These are phyloP conservation scores for Geosiphon pyriformis DNA, from an alignment of 192 early-diverging fungal genomes.

Conservation along the genomic window DNA sequence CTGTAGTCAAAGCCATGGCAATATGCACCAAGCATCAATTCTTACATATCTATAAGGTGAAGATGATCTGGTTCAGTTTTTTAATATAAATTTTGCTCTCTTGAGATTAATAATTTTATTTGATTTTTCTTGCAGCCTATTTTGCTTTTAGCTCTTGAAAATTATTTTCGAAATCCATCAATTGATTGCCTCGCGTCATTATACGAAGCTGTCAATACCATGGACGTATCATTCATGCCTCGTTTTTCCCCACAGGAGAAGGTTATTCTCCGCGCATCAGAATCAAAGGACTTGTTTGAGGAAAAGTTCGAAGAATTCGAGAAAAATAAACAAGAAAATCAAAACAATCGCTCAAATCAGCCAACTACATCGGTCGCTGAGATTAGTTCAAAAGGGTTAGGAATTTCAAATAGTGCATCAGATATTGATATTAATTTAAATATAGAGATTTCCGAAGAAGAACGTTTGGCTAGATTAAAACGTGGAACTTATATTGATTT, in stretches of 20 bases:
- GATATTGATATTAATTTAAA: background rate
- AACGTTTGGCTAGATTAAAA: conserved; percentile 25
- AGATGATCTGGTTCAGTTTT: no score
- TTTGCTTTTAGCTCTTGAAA: conserved; percentile 83
- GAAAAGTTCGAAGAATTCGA: conserved; percentile 60
- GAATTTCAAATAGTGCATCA: background rate
- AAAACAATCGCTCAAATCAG: background rate
- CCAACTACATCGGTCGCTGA: conserved; percentile 28
- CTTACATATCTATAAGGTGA: conserved; percentile 81
- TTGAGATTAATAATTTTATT: background rate
- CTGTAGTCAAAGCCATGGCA: conserved; percentile 90
- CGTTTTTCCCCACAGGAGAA: conserved; percentile 69
- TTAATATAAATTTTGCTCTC: no score
- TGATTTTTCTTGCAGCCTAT: conserved; percentile 58
- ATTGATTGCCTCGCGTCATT: conserved; percentile 71
- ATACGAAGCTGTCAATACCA: conserved; percentile 76
- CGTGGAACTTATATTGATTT: conserved; percentile 49
- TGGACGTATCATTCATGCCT: conserved; percentile 79
- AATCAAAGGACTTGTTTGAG: conserved; percentile 80
- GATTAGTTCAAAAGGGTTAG: conserved; percentile 21
- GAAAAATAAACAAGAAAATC: conserved; percentile 17
- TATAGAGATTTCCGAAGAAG: conserved; percentile 25
- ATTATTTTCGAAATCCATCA: conserved; percentile 77
- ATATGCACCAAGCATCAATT: conserved; percentile 86
- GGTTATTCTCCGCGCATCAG: conserved; percentile 77